These are phyloP conservation scores for Tulasnella sp. DNA, from an alignment of 768 basidiomycete species.

Conservation along the genomic window DNA sequence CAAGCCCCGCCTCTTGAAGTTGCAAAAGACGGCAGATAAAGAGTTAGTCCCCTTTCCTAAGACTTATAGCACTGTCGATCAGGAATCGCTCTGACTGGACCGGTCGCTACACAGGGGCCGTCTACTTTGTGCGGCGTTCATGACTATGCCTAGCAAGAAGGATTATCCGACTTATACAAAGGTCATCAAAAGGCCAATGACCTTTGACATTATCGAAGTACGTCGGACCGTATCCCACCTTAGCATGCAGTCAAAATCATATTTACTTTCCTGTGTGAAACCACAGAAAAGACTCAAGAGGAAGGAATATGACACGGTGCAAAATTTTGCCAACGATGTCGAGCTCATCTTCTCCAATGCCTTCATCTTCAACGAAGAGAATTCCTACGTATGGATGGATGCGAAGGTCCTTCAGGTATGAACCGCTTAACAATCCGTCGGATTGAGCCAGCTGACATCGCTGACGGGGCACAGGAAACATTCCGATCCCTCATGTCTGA, in stretches of 20 bases:
- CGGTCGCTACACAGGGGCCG: conserved; percentile 38
- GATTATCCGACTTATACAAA: conserved; percentile 72
- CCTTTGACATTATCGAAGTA: conserved; percentile 66
- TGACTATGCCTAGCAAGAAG: conserved; percentile 72
- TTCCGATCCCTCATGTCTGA: conserved; percentile 71
- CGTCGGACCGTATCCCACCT: conserved; percentile 25
- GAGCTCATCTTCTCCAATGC: conserved; percentile 89
- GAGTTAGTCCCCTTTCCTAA: conserved; percentile 34
- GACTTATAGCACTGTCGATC: no score
- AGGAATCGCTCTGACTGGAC: no score
- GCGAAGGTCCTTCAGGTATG: conserved; percentile 54
- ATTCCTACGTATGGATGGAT: conserved; percentile 73
- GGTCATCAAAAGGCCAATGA: conserved; percentile 65
- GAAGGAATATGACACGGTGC: conserved; percentile 57
- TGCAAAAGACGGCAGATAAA: conserved; percentile 61
- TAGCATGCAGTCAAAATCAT: background rate
- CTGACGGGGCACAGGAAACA: conserved; percentile 40
- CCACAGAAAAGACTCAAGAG: conserved; percentile 66
- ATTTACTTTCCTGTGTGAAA: conserved; percentile 2
- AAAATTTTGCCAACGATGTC: conserved; percentile 74
- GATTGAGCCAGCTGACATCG: conserved; percentile 15
- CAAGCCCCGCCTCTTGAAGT: conserved; percentile 57
- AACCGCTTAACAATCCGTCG: background rate
- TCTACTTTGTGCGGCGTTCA: conserved; percentile 63
- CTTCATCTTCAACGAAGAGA: conserved; percentile 75